Conservation (phyloP, 139 green algal genomes). For the Nannochloris sp. region DNA sequence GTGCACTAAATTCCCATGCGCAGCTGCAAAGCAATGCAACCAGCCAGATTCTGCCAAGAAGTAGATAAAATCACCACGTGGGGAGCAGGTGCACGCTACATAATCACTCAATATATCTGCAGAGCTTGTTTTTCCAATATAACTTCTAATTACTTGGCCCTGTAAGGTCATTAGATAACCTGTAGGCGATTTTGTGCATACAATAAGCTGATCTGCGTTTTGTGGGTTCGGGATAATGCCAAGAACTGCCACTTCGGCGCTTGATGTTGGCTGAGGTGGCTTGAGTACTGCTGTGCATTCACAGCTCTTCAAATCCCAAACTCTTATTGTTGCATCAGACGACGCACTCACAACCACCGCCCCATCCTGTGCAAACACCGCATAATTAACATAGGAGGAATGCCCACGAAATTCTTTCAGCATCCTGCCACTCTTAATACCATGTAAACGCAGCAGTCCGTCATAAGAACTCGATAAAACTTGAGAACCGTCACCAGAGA, state of each 20-base stretch:
- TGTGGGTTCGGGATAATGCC: constrained; percentile 64
- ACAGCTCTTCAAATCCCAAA: constrained; percentile 89
- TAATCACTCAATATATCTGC: constrained; percentile 19
- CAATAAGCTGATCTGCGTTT: constrained; percentile 81
- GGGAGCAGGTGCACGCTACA: constrained; percentile 43
- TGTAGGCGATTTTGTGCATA: constrained; percentile 68
- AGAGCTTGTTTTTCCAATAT: constrained; percentile 8
- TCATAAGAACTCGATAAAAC: constrained; percentile 89
- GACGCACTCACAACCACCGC: constrained; percentile 61
- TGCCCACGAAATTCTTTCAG: constrained; percentile 96
- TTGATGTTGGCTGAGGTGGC: constrained; percentile 10
- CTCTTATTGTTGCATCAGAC: constrained; percentile 77
- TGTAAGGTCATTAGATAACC: constrained; percentile 84
- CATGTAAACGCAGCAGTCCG: constrained; percentile 75
- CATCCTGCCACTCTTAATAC: constrained; percentile 92
- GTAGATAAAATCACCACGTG: constrained; percentile 84
- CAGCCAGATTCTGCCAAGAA: constrained; percentile 77
- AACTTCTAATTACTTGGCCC: constrained; percentile 42
- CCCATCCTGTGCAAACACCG: constrained; percentile 70
- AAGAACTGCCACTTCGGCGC: constrained; percentile 59
- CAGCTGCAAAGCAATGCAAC: constrained; percentile 69
- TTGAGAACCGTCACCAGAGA: constrained; percentile 84
- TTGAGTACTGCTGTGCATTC: constrained; percentile 61
- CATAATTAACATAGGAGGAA: constrained; percentile 87
- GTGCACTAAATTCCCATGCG: constrained; percentile 75